phyloP scores from a whole-genome alignment of 352 stramenopile species.

The Globisporangium splendens region DNA sequence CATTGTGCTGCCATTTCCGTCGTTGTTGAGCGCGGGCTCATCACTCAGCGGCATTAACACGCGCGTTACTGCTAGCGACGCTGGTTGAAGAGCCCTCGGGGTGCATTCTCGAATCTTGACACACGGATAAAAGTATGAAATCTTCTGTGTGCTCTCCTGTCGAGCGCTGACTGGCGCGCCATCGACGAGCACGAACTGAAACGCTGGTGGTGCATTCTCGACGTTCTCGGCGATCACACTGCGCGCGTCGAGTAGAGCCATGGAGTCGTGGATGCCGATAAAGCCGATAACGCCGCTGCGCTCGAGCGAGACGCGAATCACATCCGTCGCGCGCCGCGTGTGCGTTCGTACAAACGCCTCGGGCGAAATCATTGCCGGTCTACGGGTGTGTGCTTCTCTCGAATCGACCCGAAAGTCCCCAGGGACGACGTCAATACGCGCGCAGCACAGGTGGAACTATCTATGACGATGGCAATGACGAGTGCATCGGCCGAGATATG shows the following conservation, averaged over 20 bases:
- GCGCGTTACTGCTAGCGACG: conserved; percentile 5
- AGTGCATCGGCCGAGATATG: too few species aligned
- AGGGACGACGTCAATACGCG: too few species aligned
- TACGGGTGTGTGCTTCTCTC: too few species aligned
- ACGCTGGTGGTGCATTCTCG: conserved; percentile 54
- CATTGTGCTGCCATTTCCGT: conserved; percentile 12
- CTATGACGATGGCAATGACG: too few species aligned
- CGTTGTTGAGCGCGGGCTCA: not conserved
- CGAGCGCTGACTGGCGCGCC: conserved; percentile 50
- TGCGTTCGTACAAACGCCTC: conserved; percentile 38
- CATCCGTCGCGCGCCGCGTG: conserved; percentile 47
- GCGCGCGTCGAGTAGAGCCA: conserved; percentile 59
- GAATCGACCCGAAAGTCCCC: too few species aligned
- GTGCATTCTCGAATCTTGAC: conserved; percentile 62
- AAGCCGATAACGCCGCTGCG: conserved; percentile 64
- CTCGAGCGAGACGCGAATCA: conserved; percentile 65
- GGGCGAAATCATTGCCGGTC: conserved; percentile 44
- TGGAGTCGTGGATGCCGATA: conserved; percentile 63
- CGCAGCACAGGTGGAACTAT: too few species aligned
- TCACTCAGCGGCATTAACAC: conserved; percentile 2
- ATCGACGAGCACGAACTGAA: conserved; percentile 75
- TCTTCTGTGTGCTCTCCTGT: conserved; percentile 57
- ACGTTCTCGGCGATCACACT: conserved; percentile 66
- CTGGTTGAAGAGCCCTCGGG: conserved; percentile 1
- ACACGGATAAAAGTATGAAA: conserved; percentile 62